Base-by-base conservation (phyloP, 1,284 basidiomycete genomes). In the Hypsizygus ulmarius region DNA sequence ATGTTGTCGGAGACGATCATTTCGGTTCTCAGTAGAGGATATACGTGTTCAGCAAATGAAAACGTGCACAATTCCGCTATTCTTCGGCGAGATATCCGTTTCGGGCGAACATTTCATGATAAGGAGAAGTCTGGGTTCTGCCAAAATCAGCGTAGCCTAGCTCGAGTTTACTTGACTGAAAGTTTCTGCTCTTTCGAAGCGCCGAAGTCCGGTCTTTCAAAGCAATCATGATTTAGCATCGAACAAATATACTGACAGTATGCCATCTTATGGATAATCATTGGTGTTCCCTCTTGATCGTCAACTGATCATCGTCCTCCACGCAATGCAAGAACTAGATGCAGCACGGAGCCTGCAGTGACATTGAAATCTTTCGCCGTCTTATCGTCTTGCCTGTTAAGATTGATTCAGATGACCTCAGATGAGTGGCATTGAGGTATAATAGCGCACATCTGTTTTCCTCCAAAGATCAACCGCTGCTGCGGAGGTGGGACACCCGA, bases 401-500 rank as follows among this genome's bases (percentile, higher is more conserved):
- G 33, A 16, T 39, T 14, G 10, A 33, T 5, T 47, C 39, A 47
- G 45, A 45, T 15, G 9, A 2, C 15, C 35, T 15, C n/a, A 41
- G 21, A 30, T 34, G 38, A 40, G 28, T 16, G 39, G 43, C 43
- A 43, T 12, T 30, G 32, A 38, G 40, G 14, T 16, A 25, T 32
- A 21, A 27, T 30, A 15, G 79, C 93, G 66, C 61, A 97, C 97
- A 99, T 90, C 64, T 97, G 96, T 67, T 96, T 86, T 38, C 97
- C 97, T 61, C 83, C 74, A 67, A 90, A 98, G 67, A 99, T 99
- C 60, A 99, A 71, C 51, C 97, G 84, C 68, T 99, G 97, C 69
- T 99, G 97, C 33, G 81, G 90, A 52, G 97, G 96, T 12, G 97
- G 97, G 41, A 99, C 97, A 61, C 96, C 97, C 34, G 95, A 96